phyloP scores from a whole-genome alignment of 2,329 filamentous ascomycete species.

The Grosmannia penicillata region DNA sequence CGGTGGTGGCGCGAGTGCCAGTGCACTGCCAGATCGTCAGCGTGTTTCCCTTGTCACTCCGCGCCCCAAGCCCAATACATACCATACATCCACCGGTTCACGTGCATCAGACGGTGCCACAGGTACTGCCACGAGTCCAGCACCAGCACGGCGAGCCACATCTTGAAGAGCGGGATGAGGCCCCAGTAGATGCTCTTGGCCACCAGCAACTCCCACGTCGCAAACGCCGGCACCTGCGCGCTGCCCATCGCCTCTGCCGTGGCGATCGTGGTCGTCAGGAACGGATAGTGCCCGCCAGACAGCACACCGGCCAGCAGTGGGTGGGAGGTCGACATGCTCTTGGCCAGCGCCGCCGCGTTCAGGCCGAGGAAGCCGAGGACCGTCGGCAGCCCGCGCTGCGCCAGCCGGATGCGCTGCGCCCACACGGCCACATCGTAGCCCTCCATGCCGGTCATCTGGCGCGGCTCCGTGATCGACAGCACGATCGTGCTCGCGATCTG shows the following conservation, averaged over 20 bases:
- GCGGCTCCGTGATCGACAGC: constrained; percentile 57
- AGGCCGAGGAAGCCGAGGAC: constrained; percentile 59
- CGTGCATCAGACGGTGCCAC: constrained; percentile 88
- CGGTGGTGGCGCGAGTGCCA: constrained; percentile 95
- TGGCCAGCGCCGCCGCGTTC: constrained; percentile 60
- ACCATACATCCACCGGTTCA: constrained; percentile 97
- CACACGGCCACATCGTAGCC: constrained; percentile 81
- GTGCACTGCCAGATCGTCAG: constrained; percentile 41
- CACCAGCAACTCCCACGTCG: constrained; percentile 61
- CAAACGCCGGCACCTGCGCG: constrained; percentile 53
- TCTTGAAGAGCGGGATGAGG: constrained; percentile 62
- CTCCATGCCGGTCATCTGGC: constrained; percentile 61
- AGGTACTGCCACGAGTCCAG: constrained; percentile 99
- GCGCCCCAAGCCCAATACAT: constrained; percentile 13
- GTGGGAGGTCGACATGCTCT: constrained; percentile 56
- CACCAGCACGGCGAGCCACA: constrained; percentile 56
- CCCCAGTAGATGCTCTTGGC: constrained; percentile 72
- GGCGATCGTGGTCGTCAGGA: constrained; percentile 36
- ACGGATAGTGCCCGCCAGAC: constrained; percentile 69
- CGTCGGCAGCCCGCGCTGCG: constrained; percentile 62
- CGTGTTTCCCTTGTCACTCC: background rate
- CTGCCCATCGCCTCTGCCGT: constrained; percentile 24
- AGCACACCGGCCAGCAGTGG: constrained; percentile 62
- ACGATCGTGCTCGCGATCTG: constrained; percentile 60
- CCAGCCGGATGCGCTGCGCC: constrained; percentile 67